Percentiles rank a stretch among this genome's conserved stretches.
phyloP scores from a whole-genome alignment of 2,329 filamentous ascomycete genomes.

The Mollisiaceae sp. region DNA sequence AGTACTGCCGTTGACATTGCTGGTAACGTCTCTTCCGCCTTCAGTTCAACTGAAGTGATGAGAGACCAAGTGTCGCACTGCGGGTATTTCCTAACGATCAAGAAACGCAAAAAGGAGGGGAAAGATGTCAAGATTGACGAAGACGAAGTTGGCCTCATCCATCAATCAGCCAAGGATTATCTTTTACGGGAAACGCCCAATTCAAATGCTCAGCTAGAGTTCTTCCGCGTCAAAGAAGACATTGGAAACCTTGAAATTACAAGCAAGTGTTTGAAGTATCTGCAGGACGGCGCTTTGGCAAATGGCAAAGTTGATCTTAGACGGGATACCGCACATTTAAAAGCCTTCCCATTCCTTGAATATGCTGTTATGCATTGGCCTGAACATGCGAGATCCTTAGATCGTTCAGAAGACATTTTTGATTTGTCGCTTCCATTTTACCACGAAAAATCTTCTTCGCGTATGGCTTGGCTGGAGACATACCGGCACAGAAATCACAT shows the following conservation, averaged over 20 bases:
- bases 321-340: neutral
- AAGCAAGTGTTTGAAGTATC: slow-evolving; percentile 26
- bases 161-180: slow-evolving; percentile 43
- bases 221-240: slow-evolving; percentile 27
- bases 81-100: slow-evolving; percentile 34
- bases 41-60: slow-evolving; percentile 29
- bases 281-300: slow-evolving; percentile 22
- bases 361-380: slow-evolving; percentile 26
- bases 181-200: slow-evolving; percentile 31
- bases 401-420: slow-evolving; percentile 24
- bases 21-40: slow-evolving; percentile 4
- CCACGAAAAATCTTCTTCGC: slow-evolving; percentile 23
- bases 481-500: slow-evolving; percentile 22
- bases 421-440: slow-evolving; percentile 28
- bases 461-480: slow-evolving; percentile 21
- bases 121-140: too few species aligned
- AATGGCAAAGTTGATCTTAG: slow-evolving; percentile 11
- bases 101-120: too few species aligned
- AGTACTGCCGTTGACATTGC: slow-evolving; percentile 28
- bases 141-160: slow-evolving; percentile 31
- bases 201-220: slow-evolving; percentile 25
- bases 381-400: slow-evolving; percentile 22
- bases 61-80: slow-evolving; percentile 32
- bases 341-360: slow-evolving; percentile 20
- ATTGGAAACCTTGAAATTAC: slow-evolving; percentile 26